Conservation (phyloP, 163 green algal genomes). For the Volvox carteri region DNA sequence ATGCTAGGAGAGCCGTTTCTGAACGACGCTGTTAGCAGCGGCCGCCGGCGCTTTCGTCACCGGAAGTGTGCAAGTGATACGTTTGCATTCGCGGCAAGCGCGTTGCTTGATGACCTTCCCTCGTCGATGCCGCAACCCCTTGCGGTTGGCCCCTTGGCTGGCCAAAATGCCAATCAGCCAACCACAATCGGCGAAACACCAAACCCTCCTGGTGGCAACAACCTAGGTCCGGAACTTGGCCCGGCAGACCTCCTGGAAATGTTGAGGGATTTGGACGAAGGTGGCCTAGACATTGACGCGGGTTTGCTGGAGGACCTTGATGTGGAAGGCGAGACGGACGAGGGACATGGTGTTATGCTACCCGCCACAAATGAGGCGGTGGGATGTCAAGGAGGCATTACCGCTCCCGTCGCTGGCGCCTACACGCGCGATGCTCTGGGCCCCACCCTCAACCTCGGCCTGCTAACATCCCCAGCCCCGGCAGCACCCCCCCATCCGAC, state of each 20-base stretch:
- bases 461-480: no score
- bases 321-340: constrained; percentile 5
- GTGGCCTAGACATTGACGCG: neutral
- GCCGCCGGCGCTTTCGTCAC: constrained; percentile 2
- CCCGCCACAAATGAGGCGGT: neutral
- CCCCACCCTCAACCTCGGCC: no score
- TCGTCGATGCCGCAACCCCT: neutral
- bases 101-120: neutral
- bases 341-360: neutral
- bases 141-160: neutral
- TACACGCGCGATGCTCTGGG: neutral
- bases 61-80: constrained; percentile 44
- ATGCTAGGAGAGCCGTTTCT: neutral
- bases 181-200: neutral
- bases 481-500: neutral
- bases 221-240: neutral
- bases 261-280: neutral
- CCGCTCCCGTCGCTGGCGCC: neutral
- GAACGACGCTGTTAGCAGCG: neutral
- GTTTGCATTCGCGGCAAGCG: constrained; percentile 34
- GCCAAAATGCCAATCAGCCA: neutral
- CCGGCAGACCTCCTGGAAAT: constrained; percentile 30
- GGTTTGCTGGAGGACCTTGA: neutral
- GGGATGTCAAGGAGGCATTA: neutral
- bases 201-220: neutral